A percentile compares a stretch with the other conserved stretches of the same genome.
These are phyloP conservation scores for Monilinia aucupariae DNA, from an alignment of 2,329 filamentous ascomycete species.

Conservation along the genomic window DNA sequence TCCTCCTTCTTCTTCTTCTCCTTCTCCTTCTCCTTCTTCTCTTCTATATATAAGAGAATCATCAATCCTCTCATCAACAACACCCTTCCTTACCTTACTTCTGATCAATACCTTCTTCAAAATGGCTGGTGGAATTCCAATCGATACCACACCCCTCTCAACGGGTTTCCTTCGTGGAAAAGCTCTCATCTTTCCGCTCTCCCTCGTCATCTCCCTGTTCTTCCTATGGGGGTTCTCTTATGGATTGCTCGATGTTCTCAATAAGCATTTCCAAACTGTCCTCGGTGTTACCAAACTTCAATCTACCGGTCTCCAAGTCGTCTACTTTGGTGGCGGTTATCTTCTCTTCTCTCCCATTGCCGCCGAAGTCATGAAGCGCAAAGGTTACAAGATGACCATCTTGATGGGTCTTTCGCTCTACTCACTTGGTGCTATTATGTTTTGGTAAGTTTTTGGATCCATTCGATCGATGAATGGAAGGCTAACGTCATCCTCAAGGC, in stretches of 20 bases:
- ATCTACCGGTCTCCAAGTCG: conserved; percentile 61
- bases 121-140: conserved; percentile 41
- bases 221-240: conserved; percentile 88
- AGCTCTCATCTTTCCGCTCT: conserved; percentile 45
- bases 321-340: conserved; percentile 68
- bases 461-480: background rate
- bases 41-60: background rate
- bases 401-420: conserved; percentile 71
- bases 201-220: conserved; percentile 68
- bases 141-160: conserved; percentile 36
- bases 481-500: conserved; percentile 65
- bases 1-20: background rate
- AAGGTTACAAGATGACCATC: conserved; percentile 73
- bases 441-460: background rate
- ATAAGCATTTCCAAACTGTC: conserved; percentile 61
- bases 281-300: conserved; percentile 55
- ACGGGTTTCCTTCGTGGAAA: conserved; percentile 39
- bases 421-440: conserved; percentile 55
- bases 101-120: conserved; percentile 18
- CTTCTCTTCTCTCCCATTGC: conserved; percentile 63
- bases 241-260: conserved; percentile 76
- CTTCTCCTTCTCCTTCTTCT: background rate
- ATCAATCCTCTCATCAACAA: background rate
- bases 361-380: conserved; percentile 64
- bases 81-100: background rate